Percentiles rank a stretch among this genome's conserved stretches.
These are phyloP conservation scores for Eucalyptus cloeziana DNA, from an alignment of 345 rosid species.

Conservation along the genomic window DNA sequence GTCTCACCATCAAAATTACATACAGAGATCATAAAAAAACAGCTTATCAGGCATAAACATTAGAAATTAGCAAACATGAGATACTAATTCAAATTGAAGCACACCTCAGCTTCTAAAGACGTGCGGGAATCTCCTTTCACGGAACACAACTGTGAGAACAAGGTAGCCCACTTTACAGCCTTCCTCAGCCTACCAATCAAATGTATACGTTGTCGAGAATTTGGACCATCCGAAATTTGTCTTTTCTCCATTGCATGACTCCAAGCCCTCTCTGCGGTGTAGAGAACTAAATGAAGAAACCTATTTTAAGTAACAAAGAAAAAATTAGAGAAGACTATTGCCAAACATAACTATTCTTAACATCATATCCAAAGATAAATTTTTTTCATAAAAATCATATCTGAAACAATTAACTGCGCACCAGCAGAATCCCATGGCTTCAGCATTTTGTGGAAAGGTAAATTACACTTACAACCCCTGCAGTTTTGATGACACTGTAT, in stretches of 20 bases:
- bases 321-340: neutral
- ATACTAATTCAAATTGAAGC: neutral
- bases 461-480: neutral
- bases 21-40: neutral
- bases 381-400: neutral
- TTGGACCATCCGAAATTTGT: constrained; percentile 93
- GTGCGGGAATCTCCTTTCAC: constrained; percentile 84
- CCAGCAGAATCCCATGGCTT: neutral
- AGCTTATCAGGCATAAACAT: neutral
- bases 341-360: neutral
- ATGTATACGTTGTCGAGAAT: constrained; percentile 73
- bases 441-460: neutral
- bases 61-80: neutral
- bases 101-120: constrained; percentile 93
- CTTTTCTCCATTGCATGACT: constrained; percentile 99
- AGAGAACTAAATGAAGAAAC: constrained; percentile 88
- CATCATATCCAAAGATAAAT: neutral
- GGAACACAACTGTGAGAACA: constrained; percentile 69
- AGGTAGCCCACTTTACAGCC: constrained; percentile 89
- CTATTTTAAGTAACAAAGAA: constrained; percentile 29
- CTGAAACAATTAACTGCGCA: neutral
- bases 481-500: neutral
- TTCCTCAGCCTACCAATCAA: constrained; percentile 91
- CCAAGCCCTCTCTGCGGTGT: constrained; percentile 96
- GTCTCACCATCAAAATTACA: neutral